Conservation (phyloP, 1,139 yeast species). For the Magnusiomyces sp. region DNA sequence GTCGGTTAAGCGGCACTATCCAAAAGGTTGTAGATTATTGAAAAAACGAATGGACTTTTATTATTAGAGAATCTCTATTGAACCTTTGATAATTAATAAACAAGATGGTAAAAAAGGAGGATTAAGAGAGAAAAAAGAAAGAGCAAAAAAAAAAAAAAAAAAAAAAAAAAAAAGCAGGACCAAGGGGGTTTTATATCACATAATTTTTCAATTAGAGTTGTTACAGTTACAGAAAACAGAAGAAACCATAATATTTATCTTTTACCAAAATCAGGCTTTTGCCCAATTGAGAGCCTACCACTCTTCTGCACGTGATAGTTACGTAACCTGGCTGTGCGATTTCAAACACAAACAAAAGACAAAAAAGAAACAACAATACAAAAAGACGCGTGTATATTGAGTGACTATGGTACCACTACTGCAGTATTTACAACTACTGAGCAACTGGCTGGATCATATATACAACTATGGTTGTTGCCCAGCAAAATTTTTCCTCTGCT, state of each 20-base stretch:
- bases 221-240: background rate
- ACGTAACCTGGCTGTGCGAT: too few species aligned
- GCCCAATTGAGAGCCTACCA: too few species aligned
- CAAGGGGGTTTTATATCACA: background rate
- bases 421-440: background rate
- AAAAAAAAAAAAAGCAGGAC: background rate
- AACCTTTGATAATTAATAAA: background rate
- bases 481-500: too few species aligned
- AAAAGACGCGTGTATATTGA: background rate
- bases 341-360: too few species aligned
- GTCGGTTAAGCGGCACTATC: too few species aligned
- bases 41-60: background rate
- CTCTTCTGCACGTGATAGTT: too few species aligned
- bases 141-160: background rate
- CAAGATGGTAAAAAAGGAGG: background rate
- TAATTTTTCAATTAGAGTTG: background rate
- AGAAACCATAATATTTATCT: background rate
- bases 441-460: background rate
- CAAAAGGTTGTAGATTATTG: too few species aligned
- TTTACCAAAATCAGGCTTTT: too few species aligned
- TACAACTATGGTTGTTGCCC: too few species aligned
- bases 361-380: background rate
- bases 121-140: slow-evolving; percentile 3
- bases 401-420: background rate
- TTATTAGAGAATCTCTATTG: background rate